Conservation (phyloP, 768 basidiomycete species). For the Pleurotus platypus region DNA sequence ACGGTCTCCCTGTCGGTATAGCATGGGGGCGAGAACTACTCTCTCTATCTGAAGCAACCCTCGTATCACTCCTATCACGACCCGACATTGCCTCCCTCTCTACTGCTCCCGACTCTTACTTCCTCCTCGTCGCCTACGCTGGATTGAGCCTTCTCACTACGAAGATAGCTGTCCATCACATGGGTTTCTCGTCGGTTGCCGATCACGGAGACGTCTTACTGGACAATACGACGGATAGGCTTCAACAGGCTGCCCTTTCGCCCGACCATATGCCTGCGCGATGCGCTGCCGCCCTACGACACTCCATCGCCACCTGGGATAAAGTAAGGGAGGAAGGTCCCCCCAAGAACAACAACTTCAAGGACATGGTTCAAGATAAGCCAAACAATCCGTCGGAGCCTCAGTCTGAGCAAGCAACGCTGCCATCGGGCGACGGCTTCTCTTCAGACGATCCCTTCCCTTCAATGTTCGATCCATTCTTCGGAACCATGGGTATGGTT, state of each 20-base stretch:
- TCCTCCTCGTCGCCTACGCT: slow-evolving; percentile 28
- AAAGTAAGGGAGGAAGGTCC: background rate
- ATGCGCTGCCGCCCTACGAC: background rate
- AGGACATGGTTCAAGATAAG: background rate
- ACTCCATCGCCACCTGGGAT: background rate
- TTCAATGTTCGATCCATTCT: background rate
- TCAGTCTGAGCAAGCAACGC: too few relatives aligned
- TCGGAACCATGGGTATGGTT: background rate
- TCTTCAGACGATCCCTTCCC: background rate
- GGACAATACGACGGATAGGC: slow-evolving; percentile 26
- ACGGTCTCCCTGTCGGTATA: slow-evolving; percentile 27
- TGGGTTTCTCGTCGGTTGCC: slow-evolving; percentile 26
- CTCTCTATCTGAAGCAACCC: slow-evolving; percentile 30
- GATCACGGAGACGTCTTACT: slow-evolving; percentile 35
- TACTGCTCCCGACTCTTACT: slow-evolving; percentile 36
- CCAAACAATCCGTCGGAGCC: background rate
- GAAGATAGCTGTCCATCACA: slow-evolving; percentile 37
- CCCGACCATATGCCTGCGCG: slow-evolving; percentile 26
- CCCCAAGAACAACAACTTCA: background rate
- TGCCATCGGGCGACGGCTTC: background rate
- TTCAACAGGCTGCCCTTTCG: slow-evolving; percentile 29
- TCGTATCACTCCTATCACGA: slow-evolving; percentile 27
- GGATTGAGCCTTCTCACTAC: slow-evolving; percentile 38
- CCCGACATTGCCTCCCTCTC: slow-evolving; percentile 29
- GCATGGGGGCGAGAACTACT: slow-evolving; percentile 37